Evolutionary conservation across 2,329 filamentous ascomycete species (phyloP).

Genomic region (Bisporella sp.): DNA sequence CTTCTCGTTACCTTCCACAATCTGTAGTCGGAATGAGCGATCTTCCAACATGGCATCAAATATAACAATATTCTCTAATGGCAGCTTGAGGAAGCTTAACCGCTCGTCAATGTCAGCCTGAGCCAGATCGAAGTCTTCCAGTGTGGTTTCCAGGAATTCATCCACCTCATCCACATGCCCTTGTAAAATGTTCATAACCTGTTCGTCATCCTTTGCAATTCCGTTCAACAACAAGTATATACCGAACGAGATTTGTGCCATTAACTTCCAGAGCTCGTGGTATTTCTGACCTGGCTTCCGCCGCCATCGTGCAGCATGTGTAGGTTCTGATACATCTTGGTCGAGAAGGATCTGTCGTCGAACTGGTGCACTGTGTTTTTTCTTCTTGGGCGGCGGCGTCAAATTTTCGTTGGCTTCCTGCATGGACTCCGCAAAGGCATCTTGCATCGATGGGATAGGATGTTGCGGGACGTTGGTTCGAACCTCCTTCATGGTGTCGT

Average conservation of each 20-base stretch:
- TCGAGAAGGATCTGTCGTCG: conserved; percentile 63
- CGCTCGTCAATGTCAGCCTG: conserved; percentile 73
- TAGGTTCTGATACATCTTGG: conserved; percentile 58
- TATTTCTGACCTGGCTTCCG: conserved; percentile 68
- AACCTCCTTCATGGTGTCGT: conserved; percentile 21
- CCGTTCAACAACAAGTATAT: conserved; percentile 80
- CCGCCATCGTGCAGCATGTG: conserved; percentile 70
- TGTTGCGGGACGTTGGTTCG: conserved; percentile 49
- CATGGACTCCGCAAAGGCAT: conserved; percentile 76
- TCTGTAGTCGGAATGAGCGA: conserved; percentile 70
- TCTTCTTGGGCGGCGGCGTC: conserved; percentile 41
- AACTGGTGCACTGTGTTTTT: conserved; percentile 48
- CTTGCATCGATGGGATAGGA: conserved; percentile 70
- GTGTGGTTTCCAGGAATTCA: conserved; percentile 76
- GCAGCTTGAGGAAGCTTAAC: conserved; percentile 72
- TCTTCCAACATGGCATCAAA: conserved; percentile 89
- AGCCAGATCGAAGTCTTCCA: conserved; percentile 77
- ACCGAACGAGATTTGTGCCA: conserved; percentile 89
- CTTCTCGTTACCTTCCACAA: conserved; percentile 80
- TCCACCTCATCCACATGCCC: conserved; percentile 92
- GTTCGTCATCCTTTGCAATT: conserved; percentile 79
- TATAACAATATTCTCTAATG: conserved; percentile 72
- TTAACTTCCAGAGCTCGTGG: conserved; percentile 83
- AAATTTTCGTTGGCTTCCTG: conserved; percentile 56
- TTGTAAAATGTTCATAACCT: conserved; percentile 85